A percentile compares a stretch with the other conserved stretches of the same genome.
Evolutionary conservation across 2,329 filamentous ascomycete species (phyloP).

Genomic region (Curvularia hawaiiensis): DNA sequence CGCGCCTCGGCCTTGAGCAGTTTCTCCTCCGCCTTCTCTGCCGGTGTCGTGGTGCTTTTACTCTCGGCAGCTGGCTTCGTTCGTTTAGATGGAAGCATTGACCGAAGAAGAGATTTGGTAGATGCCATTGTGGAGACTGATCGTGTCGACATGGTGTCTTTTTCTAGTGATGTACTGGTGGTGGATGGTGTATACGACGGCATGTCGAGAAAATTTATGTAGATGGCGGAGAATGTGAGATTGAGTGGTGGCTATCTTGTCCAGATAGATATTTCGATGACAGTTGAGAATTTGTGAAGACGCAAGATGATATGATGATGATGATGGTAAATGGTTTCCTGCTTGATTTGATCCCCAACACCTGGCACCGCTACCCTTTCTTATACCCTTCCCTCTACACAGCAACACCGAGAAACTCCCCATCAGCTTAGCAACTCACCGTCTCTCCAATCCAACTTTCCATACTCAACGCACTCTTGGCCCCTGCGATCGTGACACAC

Average conservation of each 20-base stretch:
- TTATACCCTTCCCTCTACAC: background rate
- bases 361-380: background rate
- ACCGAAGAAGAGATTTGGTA: conserved; percentile 30
- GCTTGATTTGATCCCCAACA: background rate
- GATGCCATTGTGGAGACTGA: conserved; percentile 35
- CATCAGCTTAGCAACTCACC: background rate
- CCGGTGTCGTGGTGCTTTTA: conserved; percentile 12
- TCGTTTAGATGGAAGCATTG: conserved; percentile 24
- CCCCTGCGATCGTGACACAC: background rate
- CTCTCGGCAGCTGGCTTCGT: background rate
- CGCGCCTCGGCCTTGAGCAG: conserved; percentile 25
- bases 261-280: background rate
- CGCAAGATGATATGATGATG: too few relatives aligned
- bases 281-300: background rate
- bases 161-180: conserved; percentile 6
- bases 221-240: background rate
- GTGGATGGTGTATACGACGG: background rate
- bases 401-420: background rate
- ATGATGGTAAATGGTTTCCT: background rate
- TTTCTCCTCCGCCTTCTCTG: conserved; percentile 19
- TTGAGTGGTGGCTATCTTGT: background rate
- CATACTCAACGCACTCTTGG: background rate
- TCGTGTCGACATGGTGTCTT: conserved; percentile 24
- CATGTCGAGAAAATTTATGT: background rate
- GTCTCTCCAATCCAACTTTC: background rate